Base-by-base conservation (phyloP, 2,329 filamentous ascomycete species). In the Boeremia lycopersici region DNA sequence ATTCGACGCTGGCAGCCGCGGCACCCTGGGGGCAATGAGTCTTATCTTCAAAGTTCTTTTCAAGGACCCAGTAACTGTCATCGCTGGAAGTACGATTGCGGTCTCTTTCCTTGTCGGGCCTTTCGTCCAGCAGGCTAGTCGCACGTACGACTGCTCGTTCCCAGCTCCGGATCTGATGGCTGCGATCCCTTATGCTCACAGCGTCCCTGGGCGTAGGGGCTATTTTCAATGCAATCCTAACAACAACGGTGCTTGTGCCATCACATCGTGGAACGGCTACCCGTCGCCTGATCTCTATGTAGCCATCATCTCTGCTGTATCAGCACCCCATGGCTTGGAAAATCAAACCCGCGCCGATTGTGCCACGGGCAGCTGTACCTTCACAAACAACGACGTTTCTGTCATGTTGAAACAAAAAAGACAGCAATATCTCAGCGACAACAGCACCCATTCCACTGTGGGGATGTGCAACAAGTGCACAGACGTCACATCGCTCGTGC, bases 51-150 rank as follows among this genome's bases (percentile, higher is more conserved):
- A 31, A 4, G 43, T 53, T 5, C 9, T 53, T 2, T 42, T 13
- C 35, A 30, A 11, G 4, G 50, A 53, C 10, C 0, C 17, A 4
- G 13, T 42, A 9, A 33, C 36, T 4, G 17, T 48, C 6, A 28
- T 13, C 5, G 43, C 43, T 3, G 43, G 43, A 2, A 12, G 25
- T 9, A 23, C 48, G 5, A 17, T 48, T 1, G 19, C 48, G 9
- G 23, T 26, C 0, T 53, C 50, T 0, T 53, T 53, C 7, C 25
- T 53, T 2, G 31, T 48, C 13, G 50, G 50, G 2, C 50, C 50
- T 2, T 30, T 28, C 11, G 38, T 48, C 6, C 50, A 53, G 26
- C 50, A 47, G 17, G 50, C 50, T 4, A 53, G 50, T 19, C 50
- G 50, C 4, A 53, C 50, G 6, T 4, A n/a, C 3, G 29, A 19